These are phyloP conservation scores for Closterium sp. DNA, from an alignment of 139 green algal genomes.

Conservation along the genomic window DNA sequence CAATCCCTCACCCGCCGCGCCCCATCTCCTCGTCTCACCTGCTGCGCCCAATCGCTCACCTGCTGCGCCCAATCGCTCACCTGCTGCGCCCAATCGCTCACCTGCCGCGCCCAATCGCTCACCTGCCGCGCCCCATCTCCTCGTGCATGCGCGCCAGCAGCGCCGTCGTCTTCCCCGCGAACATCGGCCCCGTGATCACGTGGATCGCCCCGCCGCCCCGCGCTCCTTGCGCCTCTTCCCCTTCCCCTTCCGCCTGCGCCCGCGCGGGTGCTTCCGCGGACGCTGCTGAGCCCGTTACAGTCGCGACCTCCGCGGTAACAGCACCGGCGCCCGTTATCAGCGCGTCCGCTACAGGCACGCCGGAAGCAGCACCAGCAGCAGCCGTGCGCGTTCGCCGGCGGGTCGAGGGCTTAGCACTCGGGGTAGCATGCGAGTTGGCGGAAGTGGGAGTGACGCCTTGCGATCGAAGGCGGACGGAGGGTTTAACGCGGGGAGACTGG, in stretches of 20 bases:
- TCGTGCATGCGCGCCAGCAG: too few relatives aligned
- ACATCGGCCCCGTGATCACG: conserved; percentile 50
- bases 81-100: too few relatives aligned
- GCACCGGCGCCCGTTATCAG: neutral
- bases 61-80: too few relatives aligned
- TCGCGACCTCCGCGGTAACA: neutral
- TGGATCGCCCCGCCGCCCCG: conserved; percentile 18
- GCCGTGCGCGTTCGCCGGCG: neutral
- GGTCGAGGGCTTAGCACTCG: neutral
- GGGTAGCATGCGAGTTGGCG: neutral
- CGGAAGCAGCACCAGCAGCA: neutral
- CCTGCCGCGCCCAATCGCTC: too few relatives aligned
- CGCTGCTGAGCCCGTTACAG: neutral
- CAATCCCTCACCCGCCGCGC: too few relatives aligned
- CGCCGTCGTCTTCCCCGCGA: neutral
- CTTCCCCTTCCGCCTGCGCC: neutral
- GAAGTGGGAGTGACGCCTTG: neutral
- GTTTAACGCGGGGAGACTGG: neutral
- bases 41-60: too few relatives aligned
- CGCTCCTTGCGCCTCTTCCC: neutral
- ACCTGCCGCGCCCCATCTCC: too few relatives aligned
- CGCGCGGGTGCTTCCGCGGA: neutral
- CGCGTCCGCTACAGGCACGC: neutral
- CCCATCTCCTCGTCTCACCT: too few relatives aligned
- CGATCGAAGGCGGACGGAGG: neutral